Percentiles rank a stretch among this genome's conserved stretches.
Evolutionary conservation across 148 eudicot species (phyloP).

Genomic region (Fagopyrum homotropicum): DNA sequence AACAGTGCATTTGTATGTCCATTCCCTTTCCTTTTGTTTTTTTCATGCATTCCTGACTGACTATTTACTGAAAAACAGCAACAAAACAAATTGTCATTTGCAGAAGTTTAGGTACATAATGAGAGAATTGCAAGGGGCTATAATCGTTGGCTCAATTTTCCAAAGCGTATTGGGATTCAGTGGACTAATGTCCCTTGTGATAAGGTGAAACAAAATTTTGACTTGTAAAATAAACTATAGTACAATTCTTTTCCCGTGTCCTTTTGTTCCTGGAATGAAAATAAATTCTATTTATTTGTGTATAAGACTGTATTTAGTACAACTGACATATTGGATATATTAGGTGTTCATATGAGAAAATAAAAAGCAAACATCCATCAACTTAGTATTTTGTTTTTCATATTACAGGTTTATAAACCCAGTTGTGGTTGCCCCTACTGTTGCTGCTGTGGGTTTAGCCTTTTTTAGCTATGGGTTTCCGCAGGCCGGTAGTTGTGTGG

Average conservation of each 20-base stretch:
- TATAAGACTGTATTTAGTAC: not conserved
- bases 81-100: slow-evolving; percentile 16
- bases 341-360: not conserved
- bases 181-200: slow-evolving; percentile 69
- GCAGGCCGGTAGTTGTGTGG: slow-evolving; percentile 89
- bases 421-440: slow-evolving; percentile 83
- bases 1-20: not conserved
- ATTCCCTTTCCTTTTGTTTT: not conserved
- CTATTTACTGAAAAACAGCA: slow-evolving; percentile 4
- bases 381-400: slow-evolving; percentile 1
- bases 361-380: not conserved
- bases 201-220: slow-evolving; percentile 45
- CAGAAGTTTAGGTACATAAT: slow-evolving; percentile 94
- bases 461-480: slow-evolving; percentile 95
- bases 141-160: slow-evolving; percentile 74
- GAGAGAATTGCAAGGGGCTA: slow-evolving; percentile 97
- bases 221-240: not conserved
- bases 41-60: slow-evolving; percentile 13
- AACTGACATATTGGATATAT: not conserved
- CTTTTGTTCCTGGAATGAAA: not conserved
- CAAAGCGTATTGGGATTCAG: slow-evolving; percentile 86
- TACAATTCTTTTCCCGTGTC: not conserved
- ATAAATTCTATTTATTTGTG: not conserved
- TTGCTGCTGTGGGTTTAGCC: slow-evolving; percentile 85
- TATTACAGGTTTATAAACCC: slow-evolving; percentile 80